Percentiles rank a stretch among this genome's conserved stretches.
phyloP scores from a whole-genome alignment of 1,284 basidiomycete genomes.

The Cutaneotrichosporon arboriforme region DNA sequence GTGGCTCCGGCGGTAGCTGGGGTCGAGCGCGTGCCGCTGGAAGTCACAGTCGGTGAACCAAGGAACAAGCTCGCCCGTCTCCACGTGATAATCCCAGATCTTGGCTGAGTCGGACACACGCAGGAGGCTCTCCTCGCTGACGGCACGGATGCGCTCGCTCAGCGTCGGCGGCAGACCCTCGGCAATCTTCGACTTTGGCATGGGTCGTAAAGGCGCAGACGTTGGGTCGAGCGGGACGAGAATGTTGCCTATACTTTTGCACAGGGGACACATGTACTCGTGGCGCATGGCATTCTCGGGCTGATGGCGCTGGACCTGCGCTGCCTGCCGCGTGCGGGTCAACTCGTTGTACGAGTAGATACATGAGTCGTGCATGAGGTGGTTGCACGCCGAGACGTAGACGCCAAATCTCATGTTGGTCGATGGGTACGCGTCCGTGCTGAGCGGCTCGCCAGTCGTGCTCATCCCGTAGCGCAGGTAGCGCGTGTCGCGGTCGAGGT shows the following conservation, averaged over 20 bases:
- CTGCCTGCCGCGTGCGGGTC: constrained; percentile 79
- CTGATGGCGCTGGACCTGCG: constrained; percentile 87
- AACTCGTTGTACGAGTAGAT: constrained; percentile 86
- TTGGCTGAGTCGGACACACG: constrained; percentile 39
- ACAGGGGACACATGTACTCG: constrained; percentile 97
- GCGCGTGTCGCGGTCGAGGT: constrained; percentile 58
- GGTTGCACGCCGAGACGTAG: constrained; percentile 84
- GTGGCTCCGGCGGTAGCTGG: constrained; percentile 24
- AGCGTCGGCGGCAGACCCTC: constrained; percentile 22
- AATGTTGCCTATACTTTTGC: constrained; percentile 93
- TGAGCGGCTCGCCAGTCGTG: constrained; percentile 31
- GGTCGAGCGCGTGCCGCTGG: constrained; percentile 24
- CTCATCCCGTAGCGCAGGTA: constrained; percentile 32
- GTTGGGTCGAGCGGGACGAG: constrained; percentile 69
- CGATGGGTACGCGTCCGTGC: constrained; percentile 59
- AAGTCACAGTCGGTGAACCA: constrained; percentile 44
- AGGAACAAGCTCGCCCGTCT: constrained; percentile 45
- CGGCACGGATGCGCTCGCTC: constrained; percentile 39
- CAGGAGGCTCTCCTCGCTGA: constrained; percentile 42
- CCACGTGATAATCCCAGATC: constrained; percentile 47
- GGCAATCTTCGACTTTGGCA: constrained; percentile 19
- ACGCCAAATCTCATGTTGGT: constrained; percentile 75
- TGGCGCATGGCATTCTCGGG: constrained; percentile 87
- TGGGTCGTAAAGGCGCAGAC: constrained; percentile 17
- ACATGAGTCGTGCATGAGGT: constrained; percentile 95